A percentile compares a stretch with the other conserved stretches of the same genome.
Evolutionary conservation across 352 stramenopile genomes (phyloP).

Genomic region (Phytophthora citricola): DNA sequence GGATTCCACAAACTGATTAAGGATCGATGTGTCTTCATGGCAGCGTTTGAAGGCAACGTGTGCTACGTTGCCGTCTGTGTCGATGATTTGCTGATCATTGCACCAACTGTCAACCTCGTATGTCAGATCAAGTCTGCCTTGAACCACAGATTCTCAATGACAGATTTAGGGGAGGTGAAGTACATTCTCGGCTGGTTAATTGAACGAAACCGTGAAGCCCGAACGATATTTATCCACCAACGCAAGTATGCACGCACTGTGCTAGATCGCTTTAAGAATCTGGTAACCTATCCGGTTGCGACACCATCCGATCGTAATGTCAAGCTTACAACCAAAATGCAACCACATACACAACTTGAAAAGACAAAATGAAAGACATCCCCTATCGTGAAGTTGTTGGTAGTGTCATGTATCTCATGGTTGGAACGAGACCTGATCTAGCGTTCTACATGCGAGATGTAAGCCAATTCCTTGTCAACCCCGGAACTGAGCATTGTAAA

Average conservation of each 20-base stretch:
- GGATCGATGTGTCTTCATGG: no score
- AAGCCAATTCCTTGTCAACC: constrained; percentile 28
- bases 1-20: no score
- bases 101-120: constrained; percentile 3
- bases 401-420: constrained; percentile 29
- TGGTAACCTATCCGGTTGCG: neutral
- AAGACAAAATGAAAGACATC: constrained; percentile 19
- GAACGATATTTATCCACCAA: constrained; percentile 23
- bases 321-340: constrained; percentile 7
- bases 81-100: constrained; percentile 14
- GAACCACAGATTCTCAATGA: constrained; percentile 21
- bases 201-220: constrained; percentile 3
- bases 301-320: constrained; percentile 14
- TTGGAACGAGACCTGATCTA: constrained; percentile 19
- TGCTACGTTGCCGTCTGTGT: constrained; percentile 22
- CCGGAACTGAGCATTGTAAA: constrained; percentile 21
- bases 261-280: constrained; percentile 21
- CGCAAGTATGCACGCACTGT: constrained; percentile 26
- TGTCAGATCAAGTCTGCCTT: constrained; percentile 13
- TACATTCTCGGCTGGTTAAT: constrained; percentile 20
- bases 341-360: constrained; percentile 5
- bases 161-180: constrained; percentile 13
- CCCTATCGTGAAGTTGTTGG: constrained; percentile 22
- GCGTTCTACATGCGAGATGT: constrained; percentile 24
- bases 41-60: neutral